Evolutionary conservation across 2,329 filamentous ascomycete species (phyloP), one percentile per base, ranked within the genome.

Genomic region (Talaromyces sp.): DNA sequence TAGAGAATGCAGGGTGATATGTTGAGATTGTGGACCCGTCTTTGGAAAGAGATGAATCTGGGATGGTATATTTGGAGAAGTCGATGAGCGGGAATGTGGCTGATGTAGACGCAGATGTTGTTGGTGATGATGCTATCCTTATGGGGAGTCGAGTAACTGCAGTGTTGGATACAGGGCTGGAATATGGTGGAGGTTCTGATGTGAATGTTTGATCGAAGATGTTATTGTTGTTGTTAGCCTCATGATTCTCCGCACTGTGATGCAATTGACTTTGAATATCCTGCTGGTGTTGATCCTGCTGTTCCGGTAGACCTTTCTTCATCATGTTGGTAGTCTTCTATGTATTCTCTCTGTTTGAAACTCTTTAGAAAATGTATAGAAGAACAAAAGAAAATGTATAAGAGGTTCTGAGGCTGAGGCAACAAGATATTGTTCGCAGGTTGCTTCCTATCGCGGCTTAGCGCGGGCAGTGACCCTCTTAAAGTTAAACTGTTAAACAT

Each of bases 11-110:
- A 8, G 70, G 68, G 34, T 70, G 68, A 19, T 69, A 70, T 22
- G 69, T 72, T 27, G 71, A 71, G 38, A 73, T 63, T 31, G 70
- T 70, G 6, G 68, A 68, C 25, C 66, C 67, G 65, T 74, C 72
- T 25, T 68, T 68, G 31, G 72, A 73, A 13, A 73, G 54, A 8
- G 67, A 68, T 8, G 69, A 61, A 34, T 71, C 68, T 1, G 70
- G 67, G 25, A 74, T 68, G 34, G 69, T 65, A 67, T 74, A 75
- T 63, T 72, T 71, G 11, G 70, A 63, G 38, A 72, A 71, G 25
- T 71, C 65, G 40, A 74, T 65, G 58, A 54, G 19, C 40, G 68
- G 58, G 3, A 74, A 68, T 34, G 68, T 66, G 11, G 70, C 59
- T 22, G 54, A 67, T 43, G 63, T 59, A 36, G 54, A 67, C 22